Conservation (phyloP, 1,284 basidiomycete species). For the Schizophyllum commune region DNA sequence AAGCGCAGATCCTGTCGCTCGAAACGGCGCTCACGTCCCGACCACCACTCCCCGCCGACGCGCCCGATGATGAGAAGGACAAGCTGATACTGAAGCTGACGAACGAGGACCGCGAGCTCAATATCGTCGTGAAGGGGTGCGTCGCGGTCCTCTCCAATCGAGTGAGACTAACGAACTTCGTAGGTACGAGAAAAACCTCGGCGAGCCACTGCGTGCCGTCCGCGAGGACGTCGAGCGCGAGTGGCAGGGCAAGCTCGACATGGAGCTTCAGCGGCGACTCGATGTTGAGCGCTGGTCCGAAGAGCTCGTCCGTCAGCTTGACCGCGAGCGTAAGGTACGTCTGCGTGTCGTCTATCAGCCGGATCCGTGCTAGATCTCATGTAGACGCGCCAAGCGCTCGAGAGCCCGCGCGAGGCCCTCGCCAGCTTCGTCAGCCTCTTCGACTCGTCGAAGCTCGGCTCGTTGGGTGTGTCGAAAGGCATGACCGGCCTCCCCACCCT, state of each 20-base stretch:
- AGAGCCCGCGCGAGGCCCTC: conserved; percentile 67
- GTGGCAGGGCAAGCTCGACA: conserved; percentile 56
- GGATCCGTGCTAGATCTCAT: neutral
- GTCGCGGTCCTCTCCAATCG: neutral
- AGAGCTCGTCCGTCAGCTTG: conserved; percentile 62
- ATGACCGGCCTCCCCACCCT: conserved; percentile 26
- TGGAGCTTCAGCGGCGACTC: conserved; percentile 49
- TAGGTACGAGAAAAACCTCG: conserved; percentile 62
- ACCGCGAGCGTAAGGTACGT: conserved; percentile 63
- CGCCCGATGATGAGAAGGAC: conserved; percentile 63
- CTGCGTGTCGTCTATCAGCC: neutral
- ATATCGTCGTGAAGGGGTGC: conserved; percentile 44
- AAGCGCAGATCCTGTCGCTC: conserved; percentile 73
- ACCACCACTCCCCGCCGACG: conserved; percentile 42
- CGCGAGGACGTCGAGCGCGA: conserved; percentile 79
- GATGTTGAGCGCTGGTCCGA: conserved; percentile 66
- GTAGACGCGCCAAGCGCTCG: conserved; percentile 45
- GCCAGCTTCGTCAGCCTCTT: conserved; percentile 72
- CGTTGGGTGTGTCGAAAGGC: neutral
- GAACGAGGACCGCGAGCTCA: conserved; percentile 63
- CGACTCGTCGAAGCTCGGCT: conserved; percentile 53
- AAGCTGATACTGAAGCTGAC: conserved; percentile 59
- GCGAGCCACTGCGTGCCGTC: conserved; percentile 61
- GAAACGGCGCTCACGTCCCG: conserved; percentile 63
- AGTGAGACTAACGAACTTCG: neutral